These are phyloP conservation scores for Effrenium voratum DNA, from an alignment of 73 alveolate genomes.

Conservation along the genomic window DNA sequence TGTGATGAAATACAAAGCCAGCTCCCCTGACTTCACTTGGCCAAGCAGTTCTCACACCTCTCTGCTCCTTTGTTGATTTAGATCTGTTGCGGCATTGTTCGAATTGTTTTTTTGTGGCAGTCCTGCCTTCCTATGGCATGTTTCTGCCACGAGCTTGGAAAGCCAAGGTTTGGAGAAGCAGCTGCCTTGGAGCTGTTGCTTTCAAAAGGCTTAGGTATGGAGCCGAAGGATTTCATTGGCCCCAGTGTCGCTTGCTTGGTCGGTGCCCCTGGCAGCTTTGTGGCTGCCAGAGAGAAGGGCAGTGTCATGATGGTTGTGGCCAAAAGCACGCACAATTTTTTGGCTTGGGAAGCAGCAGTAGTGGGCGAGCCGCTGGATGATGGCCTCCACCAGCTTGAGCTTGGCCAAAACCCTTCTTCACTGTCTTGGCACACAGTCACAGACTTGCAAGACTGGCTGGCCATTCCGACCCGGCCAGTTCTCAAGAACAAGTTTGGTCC, in stretches of 20 bases:
- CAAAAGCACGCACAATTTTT: background rate
- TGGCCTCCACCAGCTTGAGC: background rate
- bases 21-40: background rate
- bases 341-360: background rate
- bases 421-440: background rate
- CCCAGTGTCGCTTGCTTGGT: background rate
- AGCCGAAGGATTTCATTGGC: background rate
- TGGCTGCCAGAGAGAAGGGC: background rate
- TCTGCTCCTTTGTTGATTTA: background rate
- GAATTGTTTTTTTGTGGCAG: background rate
- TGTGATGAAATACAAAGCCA: background rate
- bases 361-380: background rate
- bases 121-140: background rate
- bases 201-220: background rate
- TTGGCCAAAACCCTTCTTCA: background rate
- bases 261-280: background rate
- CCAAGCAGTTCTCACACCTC: background rate
- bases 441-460: background rate
- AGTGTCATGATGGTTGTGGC: background rate
- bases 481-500: background rate
- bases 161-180: background rate
- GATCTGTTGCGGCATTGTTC: background rate
- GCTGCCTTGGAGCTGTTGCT: background rate
- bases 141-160: background rate
- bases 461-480: background rate